Percentiles rank a stretch among this genome's conserved stretches.
These are phyloP conservation scores for Globisporangium abappressorium DNA, from an alignment of 352 stramenopile genomes.

Conservation along the genomic window DNA sequence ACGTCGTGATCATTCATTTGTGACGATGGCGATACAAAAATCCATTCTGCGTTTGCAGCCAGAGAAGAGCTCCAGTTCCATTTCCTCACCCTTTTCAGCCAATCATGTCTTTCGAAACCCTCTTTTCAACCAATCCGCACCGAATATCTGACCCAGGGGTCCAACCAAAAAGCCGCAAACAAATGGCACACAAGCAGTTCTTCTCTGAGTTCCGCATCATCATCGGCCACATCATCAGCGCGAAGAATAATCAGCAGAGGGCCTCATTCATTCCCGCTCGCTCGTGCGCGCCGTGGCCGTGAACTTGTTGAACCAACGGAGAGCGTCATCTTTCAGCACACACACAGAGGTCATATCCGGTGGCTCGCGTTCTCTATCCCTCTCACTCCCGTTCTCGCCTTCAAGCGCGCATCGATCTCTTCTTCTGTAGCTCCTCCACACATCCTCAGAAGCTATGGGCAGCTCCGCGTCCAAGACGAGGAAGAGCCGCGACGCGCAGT, in stretches of 20 bases:
- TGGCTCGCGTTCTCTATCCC: not conserved
- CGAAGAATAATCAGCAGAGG: constrained; percentile 4
- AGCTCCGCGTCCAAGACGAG: constrained; percentile 57
- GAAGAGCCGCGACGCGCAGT: constrained; percentile 17
- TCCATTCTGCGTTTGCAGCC: not conserved
- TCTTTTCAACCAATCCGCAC: not conserved
- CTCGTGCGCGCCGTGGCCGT: not conserved
- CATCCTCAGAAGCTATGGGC: constrained; percentile 5
- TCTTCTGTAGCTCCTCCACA: not conserved
- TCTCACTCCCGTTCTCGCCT: not conserved
- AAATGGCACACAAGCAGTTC: not conserved
- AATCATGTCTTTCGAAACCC: not conserved
- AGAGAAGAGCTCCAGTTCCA: not conserved
- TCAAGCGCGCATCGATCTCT: not conserved
- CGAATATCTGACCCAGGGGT: not conserved
- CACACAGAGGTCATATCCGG: not conserved
- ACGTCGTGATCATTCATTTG: not conserved
- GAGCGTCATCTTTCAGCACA: not conserved
- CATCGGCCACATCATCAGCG: not conserved
- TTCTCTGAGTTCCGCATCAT: not conserved
- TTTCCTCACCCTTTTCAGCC: not conserved
- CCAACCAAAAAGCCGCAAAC: not conserved
- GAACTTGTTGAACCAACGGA: not conserved
- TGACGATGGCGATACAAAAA: not conserved
- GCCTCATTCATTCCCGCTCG: not conserved